Base-by-base conservation (phyloP, 2,329 filamentous ascomycete genomes). In the Colletotrichum liaoningense region DNA sequence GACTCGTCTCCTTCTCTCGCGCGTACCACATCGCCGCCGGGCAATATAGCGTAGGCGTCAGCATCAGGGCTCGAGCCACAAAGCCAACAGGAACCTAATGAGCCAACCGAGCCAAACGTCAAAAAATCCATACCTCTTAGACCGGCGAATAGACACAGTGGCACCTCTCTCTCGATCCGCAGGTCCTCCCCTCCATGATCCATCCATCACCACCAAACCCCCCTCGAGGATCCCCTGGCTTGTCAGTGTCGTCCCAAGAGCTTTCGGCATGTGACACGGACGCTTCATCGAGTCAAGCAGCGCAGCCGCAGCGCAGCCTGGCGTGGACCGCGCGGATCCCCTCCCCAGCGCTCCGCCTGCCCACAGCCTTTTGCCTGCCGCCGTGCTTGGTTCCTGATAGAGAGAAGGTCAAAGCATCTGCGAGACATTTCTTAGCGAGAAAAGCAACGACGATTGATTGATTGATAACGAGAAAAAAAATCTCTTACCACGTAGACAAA, bases 161-260 rank as follows among this genome's bases (percentile, higher is more conserved):
- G 62, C 30, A 64, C 55, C 55, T 55, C 38, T 42, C 35, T 19
- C 42, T 46, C 42, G 60, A 64, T 65, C 70, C 67, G 67, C 63
- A 33, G 22, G n/a, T 12, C 42, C 9, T 26, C 22, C 9, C 30
- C 12, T 28, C 35, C 49, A 38, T 38, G 35, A 38, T 42, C 38
- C 38, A 16, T 42, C 42, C 35, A 22, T 62, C 33, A 14, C 7
- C 26, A 62, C 59, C 24, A 19, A 16, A 11, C 6, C n/a, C 59
- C 42, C 30, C 28, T 56, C 49, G 56, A 65, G 71, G 67, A 70
- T 65, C 28, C 71, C 71, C 67, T 66, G 62, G 71, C 71, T 57
- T 73, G 71, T 71, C 71, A 73, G 56, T 56, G 56, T 66, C 71
- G 56, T 62, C 66, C 54, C 71, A 66, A 49, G 33, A 58, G 46